Evolutionary conservation across 2,329 filamentous ascomycete species (phyloP).

Genomic region (Cercospora beticola): DNA sequence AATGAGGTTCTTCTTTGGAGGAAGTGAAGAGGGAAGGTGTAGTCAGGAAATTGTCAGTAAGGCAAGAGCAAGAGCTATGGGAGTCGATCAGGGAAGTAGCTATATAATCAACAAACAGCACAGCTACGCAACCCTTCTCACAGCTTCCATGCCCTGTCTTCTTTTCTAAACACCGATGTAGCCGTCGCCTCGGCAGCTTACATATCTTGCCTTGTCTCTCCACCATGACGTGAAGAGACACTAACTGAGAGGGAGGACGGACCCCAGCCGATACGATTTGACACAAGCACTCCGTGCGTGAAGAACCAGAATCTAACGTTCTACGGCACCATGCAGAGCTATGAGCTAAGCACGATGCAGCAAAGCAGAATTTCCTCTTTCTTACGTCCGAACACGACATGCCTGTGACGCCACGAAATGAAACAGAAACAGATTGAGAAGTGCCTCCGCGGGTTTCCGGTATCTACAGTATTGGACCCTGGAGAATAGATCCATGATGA

Average conservation of each 20-base stretch:
- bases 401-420: background rate
- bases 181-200: background rate
- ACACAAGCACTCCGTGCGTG: too few relatives aligned
- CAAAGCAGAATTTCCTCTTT: background rate
- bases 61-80: background rate
- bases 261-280: too few relatives aligned
- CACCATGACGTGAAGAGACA: background rate
- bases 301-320: background rate
- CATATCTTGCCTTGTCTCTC: background rate
- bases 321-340: background rate
- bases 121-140: background rate
- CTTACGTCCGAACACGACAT: background rate
- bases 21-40: background rate
- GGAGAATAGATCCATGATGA: background rate
- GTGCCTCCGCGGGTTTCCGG: background rate
- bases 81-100: too few relatives aligned
- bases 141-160: background rate
- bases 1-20: background rate
- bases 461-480: background rate
- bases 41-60: background rate
- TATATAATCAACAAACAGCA: background rate
- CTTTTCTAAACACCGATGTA: background rate
- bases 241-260: background rate
- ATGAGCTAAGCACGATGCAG: slow-evolving; percentile 4
- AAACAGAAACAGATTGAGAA: too few relatives aligned